These are phyloP conservation scores for Kurtzmaniella quercitrusa DNA, from an alignment of 1,139 yeast species.

Conservation along the genomic window DNA sequence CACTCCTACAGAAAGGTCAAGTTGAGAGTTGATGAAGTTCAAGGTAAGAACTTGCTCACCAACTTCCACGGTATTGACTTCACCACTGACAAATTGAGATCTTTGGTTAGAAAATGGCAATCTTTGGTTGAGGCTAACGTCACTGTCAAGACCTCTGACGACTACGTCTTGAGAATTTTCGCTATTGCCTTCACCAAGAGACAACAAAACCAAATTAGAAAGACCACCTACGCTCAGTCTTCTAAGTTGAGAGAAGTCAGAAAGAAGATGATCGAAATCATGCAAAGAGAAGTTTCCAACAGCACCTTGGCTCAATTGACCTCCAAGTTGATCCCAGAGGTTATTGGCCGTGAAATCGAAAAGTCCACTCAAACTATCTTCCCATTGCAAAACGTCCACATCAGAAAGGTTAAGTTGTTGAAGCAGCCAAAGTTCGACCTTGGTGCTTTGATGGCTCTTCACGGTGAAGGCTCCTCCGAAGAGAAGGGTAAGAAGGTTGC, in stretches of 20 bases:
- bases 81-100: constrained; percentile 49
- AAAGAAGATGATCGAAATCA: constrained; percentile 49
- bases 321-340: constrained; percentile 51
- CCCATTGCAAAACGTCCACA: constrained; percentile 52
- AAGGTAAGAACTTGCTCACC: constrained; percentile 52
- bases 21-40: constrained; percentile 53
- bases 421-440: constrained; percentile 53
- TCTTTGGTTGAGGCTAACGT: constrained; percentile 51
- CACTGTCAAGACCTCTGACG: constrained; percentile 50
- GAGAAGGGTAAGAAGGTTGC: constrained; percentile 51
- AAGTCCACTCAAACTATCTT: constrained; percentile 49
- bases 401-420: constrained; percentile 51
- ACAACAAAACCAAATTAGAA: constrained; percentile 49
- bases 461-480: constrained; percentile 49
- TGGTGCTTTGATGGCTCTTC: constrained; percentile 49
- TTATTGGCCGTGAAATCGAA: constrained; percentile 51
- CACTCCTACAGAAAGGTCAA: constrained; percentile 50
- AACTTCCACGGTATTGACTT: constrained; percentile 52
- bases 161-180: constrained; percentile 47
- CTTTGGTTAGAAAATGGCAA: constrained; percentile 53
- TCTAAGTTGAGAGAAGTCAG: constrained; percentile 50
- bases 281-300: constrained; percentile 51
- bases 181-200: constrained; percentile 53
- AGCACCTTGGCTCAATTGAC: constrained; percentile 49
- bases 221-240: constrained; percentile 50